Conservation (phyloP, 1,284 basidiomycete species). For the Pyrrhoderma lamaoense region DNA sequence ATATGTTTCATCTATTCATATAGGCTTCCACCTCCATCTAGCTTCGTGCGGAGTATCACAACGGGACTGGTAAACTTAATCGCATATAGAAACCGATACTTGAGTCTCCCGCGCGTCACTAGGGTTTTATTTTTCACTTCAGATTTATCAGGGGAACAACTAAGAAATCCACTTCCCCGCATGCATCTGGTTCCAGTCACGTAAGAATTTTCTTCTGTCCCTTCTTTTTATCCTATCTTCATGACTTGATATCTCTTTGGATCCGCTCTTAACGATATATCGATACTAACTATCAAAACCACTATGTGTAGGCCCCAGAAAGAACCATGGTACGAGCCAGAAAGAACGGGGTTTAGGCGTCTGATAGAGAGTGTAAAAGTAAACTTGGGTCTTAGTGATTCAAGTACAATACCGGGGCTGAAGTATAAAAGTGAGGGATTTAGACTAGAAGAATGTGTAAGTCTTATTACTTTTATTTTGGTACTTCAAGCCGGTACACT, state of each 20-base stretch:
- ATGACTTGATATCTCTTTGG: too few relatives aligned
- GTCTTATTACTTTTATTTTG: slow-evolving; percentile 11
- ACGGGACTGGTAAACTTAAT: slow-evolving; percentile 22
- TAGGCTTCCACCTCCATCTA: slow-evolving; percentile 8
- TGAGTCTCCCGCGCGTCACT: slow-evolving; percentile 31
- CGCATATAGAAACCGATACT: slow-evolving; percentile 28
- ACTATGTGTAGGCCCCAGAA: slow-evolving; percentile 30
- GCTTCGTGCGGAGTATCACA: slow-evolving; percentile 23
- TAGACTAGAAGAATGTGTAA: slow-evolving; percentile 35
- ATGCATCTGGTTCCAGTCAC: slow-evolving; percentile 13
- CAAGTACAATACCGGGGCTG: slow-evolving; percentile 28
- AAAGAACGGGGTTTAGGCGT: slow-evolving; percentile 21
- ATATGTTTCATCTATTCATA: background rate
- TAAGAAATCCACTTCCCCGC: slow-evolving; percentile 19
- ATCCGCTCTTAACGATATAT: too few relatives aligned
- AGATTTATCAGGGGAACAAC: slow-evolving; percentile 21
- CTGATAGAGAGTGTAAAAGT: slow-evolving; percentile 24
- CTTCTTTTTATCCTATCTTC: too few relatives aligned
- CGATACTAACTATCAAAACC: too few relatives aligned
- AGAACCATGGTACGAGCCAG: slow-evolving; percentile 39
- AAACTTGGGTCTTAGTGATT: slow-evolving; percentile 28
- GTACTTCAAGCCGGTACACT: background rate
- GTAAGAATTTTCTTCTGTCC: too few relatives aligned
- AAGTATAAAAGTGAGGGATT: slow-evolving; percentile 35
- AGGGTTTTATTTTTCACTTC: slow-evolving; percentile 20